Evolutionary conservation across 2,329 filamentous ascomycete species (phyloP).

Genomic region (Hymenoscyphus fraxineus): DNA sequence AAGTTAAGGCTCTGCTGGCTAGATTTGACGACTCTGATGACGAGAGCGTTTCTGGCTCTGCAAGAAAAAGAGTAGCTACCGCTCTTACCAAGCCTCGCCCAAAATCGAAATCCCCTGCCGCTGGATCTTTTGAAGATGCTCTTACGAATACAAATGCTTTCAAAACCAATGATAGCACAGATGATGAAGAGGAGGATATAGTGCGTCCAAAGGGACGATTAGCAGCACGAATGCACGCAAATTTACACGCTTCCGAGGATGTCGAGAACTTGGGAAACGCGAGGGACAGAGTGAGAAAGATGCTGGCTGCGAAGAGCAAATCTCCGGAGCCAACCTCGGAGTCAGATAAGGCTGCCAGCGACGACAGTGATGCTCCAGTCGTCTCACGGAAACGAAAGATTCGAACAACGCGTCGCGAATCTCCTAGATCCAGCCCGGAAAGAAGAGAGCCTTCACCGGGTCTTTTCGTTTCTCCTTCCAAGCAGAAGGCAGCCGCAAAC

Average conservation of each 20-base stretch:
- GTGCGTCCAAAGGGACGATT: conserved; percentile 59
- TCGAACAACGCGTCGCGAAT: conserved; percentile 21
- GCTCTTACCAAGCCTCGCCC: conserved; percentile 14
- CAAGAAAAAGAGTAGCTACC: conserved; percentile 22
- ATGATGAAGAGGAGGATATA: conserved; percentile 47
- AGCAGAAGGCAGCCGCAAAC: conserved; percentile 32
- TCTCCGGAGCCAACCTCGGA: conserved; percentile 33
- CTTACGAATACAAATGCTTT: neutral
- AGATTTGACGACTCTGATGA: conserved; percentile 46
- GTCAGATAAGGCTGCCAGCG: conserved; percentile 34
- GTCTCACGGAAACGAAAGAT: conserved; percentile 30
- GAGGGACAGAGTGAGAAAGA: conserved; percentile 43
- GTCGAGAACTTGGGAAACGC: conserved; percentile 26
- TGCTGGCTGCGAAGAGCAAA: conserved; percentile 37
- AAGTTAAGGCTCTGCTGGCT: conserved; percentile 52
- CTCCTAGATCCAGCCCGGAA: conserved; percentile 22
- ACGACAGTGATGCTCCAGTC: conserved; percentile 25
- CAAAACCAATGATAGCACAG: conserved; percentile 19
- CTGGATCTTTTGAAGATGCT: conserved; percentile 10
- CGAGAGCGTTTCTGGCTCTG: conserved; percentile 24
- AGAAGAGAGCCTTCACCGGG: conserved; percentile 29
- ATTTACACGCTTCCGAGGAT: conserved; percentile 18
- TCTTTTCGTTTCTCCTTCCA: conserved; percentile 42
- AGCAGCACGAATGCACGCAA: conserved; percentile 58
- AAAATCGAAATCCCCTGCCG: conserved; percentile 12